Base-by-base conservation (phyloP, 2,329 filamentous ascomycete genomes). In the Zasmidium citrigriseum region DNA sequence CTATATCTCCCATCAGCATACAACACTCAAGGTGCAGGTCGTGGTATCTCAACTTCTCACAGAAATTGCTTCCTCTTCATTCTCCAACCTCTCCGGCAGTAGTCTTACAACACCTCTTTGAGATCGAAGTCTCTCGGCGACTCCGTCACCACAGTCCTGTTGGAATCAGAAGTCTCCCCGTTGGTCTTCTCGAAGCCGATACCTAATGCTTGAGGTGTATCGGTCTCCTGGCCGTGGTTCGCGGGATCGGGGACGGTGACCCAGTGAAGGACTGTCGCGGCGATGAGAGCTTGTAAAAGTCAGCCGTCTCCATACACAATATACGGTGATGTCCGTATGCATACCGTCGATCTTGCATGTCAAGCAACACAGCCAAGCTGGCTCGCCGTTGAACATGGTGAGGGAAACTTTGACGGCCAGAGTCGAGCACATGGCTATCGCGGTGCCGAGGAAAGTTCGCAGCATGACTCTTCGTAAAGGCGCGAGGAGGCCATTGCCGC, bases 341-440 rank as follows among this genome's bases (percentile, higher is more conserved):
- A 20, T 46, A 63, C 61, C 61, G 23, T 65, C 63, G n/a, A 65
- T 52, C 23, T 65, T 65, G 52, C 63, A 65, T 11, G 58, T 63
- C 63, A 65, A 54, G 44, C 61, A 63, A 51, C 63, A 65, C 12
- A 65, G 48, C 63, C 63, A 65, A 16, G 63, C 63, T 12, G 61
- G 63, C 24, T 63, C 63, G 16, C 63, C 63, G 29, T 65, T 52
- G 57, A 65, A 65, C 47, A 65, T 46, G 2, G 61, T 61, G 21
- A 65, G 57, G 4, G 61, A 65, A 12, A 65, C 25, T 46, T 65
- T 65, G 51, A 65, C 63, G 1, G 63, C 50, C 34, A 63, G 25
- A 7, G 58, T 61, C 7, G 63, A 65, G 23, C 61, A 16, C 55
- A 59, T 63, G 2, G 63, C 53, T 45, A 65, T 63, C 4, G 34